Conservation (phyloP, 164 flowering plant species). For the Sedum album region DNA sequence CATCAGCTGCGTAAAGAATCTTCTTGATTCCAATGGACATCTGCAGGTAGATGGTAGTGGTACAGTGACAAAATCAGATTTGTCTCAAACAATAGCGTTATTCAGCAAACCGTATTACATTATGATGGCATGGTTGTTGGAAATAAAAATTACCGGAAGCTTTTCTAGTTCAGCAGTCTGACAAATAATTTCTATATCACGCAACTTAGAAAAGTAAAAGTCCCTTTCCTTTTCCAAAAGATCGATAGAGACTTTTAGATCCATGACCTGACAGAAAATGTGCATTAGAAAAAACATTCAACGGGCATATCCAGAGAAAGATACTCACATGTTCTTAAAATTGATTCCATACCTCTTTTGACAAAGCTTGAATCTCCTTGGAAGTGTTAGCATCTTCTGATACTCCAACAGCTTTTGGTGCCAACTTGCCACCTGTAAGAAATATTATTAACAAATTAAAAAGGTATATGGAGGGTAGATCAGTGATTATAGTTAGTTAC, state of each 20-base stretch:
- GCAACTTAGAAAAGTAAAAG: conserved; percentile 73
- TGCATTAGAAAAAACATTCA: background rate
- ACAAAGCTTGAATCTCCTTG: conserved; percentile 35
- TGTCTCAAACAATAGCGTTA: background rate
- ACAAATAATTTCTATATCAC: conserved; percentile 81
- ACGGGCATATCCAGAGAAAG: background rate
- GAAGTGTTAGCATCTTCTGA: conserved; percentile 27
- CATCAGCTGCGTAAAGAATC: conserved; percentile 79
- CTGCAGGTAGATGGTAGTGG: conserved; percentile 25
- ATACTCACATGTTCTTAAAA: background rate
- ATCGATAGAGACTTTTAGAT: conserved; percentile 66
- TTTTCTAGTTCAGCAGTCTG: conserved; percentile 64
- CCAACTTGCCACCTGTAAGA: background rate
- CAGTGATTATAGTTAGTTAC: background rate
- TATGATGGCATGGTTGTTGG: background rate
- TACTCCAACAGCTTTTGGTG: conserved; percentile 7
- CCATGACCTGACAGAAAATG: conserved; percentile 39
- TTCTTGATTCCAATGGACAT: conserved; percentile 54
- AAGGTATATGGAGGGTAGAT: background rate
- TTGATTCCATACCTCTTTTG: conserved; percentile 42
- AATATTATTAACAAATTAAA: background rate
- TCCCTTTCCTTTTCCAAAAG: conserved; percentile 79
- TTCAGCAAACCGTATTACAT: too few species aligned
- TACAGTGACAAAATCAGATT: background rate
- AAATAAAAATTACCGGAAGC: conserved; percentile 41